These are phyloP conservation scores for Vararia minispora DNA, from an alignment of 768 basidiomycete species.

Conservation along the genomic window DNA sequence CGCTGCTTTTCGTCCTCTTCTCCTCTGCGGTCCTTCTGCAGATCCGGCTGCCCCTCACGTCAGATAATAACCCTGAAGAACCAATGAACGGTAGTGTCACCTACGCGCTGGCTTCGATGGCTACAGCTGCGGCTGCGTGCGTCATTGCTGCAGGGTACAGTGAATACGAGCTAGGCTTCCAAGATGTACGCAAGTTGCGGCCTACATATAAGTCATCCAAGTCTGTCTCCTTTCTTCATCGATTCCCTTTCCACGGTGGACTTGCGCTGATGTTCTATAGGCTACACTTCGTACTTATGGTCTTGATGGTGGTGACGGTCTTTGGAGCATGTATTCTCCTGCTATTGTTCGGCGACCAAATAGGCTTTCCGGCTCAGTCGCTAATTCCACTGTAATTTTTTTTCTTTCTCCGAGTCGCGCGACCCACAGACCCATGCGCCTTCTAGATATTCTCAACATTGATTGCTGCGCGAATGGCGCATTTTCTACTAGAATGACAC, in stretches of 20 bases:
- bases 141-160: conserved; percentile 47
- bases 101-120: conserved; percentile 40
- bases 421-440: too few relatives aligned
- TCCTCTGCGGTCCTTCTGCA: conserved; percentile 54
- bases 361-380: too few relatives aligned
- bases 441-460: too few relatives aligned
- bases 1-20: conserved; percentile 49
- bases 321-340: conserved; percentile 19
- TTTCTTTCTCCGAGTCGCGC: too few relatives aligned
- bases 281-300: conserved; percentile 19
- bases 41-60: conserved; percentile 34
- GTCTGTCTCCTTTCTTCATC: conserved; percentile 25
- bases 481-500: too few relatives aligned
- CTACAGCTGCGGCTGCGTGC: conserved; percentile 40
- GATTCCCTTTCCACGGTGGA: neutral
- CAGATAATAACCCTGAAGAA: conserved; percentile 13
- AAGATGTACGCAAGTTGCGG: conserved; percentile 43
- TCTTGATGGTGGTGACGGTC: conserved; percentile 15
- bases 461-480: too few relatives aligned
- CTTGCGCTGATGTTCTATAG: conserved; percentile 10
- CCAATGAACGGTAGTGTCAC: conserved; percentile 21
- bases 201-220: conserved; percentile 51
- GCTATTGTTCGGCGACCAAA: too few relatives aligned
- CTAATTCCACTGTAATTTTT: too few relatives aligned
- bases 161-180: conserved; percentile 53